Base-by-base conservation (phyloP, 768 basidiomycete species). In the Termitomyces sp. region DNA sequence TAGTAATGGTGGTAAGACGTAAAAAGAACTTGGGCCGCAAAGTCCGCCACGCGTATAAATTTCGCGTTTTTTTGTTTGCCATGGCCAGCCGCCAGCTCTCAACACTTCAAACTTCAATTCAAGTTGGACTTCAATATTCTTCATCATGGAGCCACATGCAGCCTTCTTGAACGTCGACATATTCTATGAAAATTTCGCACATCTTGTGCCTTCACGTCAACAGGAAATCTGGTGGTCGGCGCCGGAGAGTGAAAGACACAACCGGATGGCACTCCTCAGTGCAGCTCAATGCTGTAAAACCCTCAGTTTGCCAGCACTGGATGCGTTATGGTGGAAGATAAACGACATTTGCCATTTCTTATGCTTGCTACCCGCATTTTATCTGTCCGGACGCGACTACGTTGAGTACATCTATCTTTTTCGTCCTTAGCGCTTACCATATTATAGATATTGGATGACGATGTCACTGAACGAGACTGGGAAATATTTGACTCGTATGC, bases 251-350 rank as follows among this genome's bases (percentile, higher is more conserved):
- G 37, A 34, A 18, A 34, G 8, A 33, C 7, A 24, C 7, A 56
- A 56, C 26, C 34, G 37, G 4, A 26, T 22, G 20, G 24, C 55
- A 18, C 59, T 60, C 14, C 37, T 45, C 6, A 52, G 32, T 32
- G 55, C 55, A 52, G 59, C 55, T 22, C 40, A n/a, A 40, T 55
- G 49, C 26, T 60, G 55, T 32, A 56, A 56, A 50, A 10, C 43
- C 34, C 53, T 56, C 22, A 52, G 24, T 12, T 36, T 36, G 0
- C 37, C 59, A 51, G 59, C 59, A 13, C 48, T 56, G 37, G 59
- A 60, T 22, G 51, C 44, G 10, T 44, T 60, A 27, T 60, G 59
- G 59, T 44, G 50, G 49, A 60, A 32, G 16, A 22, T 60, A 33
- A 55, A 56, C 13, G 45, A 56, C 32, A 53, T 60, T 7, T 24